Base-by-base conservation (phyloP, 2,329 filamentous ascomycete species). In the Aureobasidium musti region DNA sequence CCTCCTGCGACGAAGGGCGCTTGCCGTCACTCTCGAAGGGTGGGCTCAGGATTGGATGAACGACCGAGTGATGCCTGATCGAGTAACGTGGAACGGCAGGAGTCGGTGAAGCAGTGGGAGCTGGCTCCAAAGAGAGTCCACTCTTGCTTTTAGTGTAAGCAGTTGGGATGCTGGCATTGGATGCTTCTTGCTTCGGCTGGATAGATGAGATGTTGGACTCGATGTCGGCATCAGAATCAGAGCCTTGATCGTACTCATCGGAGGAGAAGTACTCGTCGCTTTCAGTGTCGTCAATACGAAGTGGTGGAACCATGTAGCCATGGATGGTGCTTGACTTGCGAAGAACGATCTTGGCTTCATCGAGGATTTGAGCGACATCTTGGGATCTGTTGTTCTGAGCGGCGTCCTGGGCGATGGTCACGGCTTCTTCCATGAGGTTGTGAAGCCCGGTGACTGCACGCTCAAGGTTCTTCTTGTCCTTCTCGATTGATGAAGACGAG, bases 391-490 rank as follows among this genome's bases (percentile, higher is more conserved):
- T 71, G 35, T 69, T 69, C 63, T 77, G 69, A 8, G 73, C 70
- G 2, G 74, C 74, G 45, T 75, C 71, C 47, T 78, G 73, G 6
- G 78, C 77, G 35, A 79, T 72, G 1, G 73, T 66, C 14, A 78
- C 71, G 1, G 79, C 79, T 65, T 81, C 76, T 67, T 79, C 73
- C 67, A 81, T 78, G 53, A 81, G 73, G n/a, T 77, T 73, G 67
- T 81, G 79, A 6, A 81, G 67, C 0, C 74, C 76, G 33, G 75
- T 75, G 6, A 81, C 77, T 11, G 79, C 75, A 28, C 69, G 67
- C 23, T 71, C 70, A 23, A 74, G 68, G 10, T 66, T 59, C 37
- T 41, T 67, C 23, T 21, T 49, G 7, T 61, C 41, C 13, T 53
- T 63, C 5, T 63, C 60, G 11, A 63, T 53, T 11, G 68, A 67